Percentiles rank a stretch among this genome's conserved stretches.
These are phyloP conservation scores for Microbotryomycetes sp. DNA, from an alignment of 1,284 basidiomycete genomes.

Conservation along the genomic window DNA sequence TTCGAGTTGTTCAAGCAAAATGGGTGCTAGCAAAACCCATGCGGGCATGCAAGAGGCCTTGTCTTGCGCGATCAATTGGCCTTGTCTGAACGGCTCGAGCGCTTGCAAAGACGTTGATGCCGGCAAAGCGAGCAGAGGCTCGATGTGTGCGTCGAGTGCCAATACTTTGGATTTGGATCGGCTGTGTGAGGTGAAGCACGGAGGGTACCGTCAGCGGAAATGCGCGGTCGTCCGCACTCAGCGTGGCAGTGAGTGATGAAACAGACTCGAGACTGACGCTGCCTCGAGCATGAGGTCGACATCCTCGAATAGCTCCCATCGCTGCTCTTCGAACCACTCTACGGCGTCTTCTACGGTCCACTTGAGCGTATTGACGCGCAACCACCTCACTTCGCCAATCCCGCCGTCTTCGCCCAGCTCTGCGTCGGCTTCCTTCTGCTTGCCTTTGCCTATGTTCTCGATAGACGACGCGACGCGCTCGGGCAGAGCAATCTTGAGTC, in stretches of 20 bases:
- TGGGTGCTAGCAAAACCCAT: slow-evolving; percentile 53
- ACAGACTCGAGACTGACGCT: slow-evolving; percentile 13
- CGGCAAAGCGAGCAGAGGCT: slow-evolving; percentile 51
- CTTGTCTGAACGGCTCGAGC: slow-evolving; percentile 53
- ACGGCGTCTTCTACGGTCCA: slow-evolving; percentile 59
- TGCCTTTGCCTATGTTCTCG: slow-evolving; percentile 33
- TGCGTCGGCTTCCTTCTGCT: slow-evolving; percentile 22
- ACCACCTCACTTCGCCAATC: slow-evolving; percentile 37
- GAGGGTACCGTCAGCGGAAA: neutral
- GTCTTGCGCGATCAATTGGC: slow-evolving; percentile 86
- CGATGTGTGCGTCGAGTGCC: slow-evolving; percentile 66
- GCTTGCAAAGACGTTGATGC: slow-evolving; percentile 27
- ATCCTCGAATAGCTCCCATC: slow-evolving; percentile 25
- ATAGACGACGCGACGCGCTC: slow-evolving; percentile 23
- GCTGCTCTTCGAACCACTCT: slow-evolving; percentile 37
- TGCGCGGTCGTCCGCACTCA: neutral
- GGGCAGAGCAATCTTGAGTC: slow-evolving; percentile 27
- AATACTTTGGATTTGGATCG: slow-evolving; percentile 52
- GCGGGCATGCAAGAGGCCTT: slow-evolving; percentile 97
- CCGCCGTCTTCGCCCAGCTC: slow-evolving; percentile 21
- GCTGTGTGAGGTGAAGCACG: slow-evolving; percentile 40
- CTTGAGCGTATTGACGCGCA: slow-evolving; percentile 69
- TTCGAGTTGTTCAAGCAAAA: slow-evolving; percentile 40
- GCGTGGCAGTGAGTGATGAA: neutral
- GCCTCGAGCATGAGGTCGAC: slow-evolving; percentile 22